Evolutionary conservation across 805 yeast genomes (phyloP), one percentile per base, ranked within the genome.

Genomic region (Lipomyces lipofer): DNA sequence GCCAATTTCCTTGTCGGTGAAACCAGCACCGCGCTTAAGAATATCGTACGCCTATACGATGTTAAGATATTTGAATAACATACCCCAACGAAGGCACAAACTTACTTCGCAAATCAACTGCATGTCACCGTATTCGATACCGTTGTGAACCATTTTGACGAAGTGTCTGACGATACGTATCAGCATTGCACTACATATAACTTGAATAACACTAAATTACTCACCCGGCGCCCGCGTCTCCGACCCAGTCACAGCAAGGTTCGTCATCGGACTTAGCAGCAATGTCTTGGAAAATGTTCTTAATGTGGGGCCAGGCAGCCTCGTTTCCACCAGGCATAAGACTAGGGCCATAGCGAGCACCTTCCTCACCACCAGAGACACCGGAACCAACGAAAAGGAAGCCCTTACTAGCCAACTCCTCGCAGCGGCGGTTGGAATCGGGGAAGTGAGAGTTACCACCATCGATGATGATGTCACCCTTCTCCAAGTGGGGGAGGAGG

Each of bases 361-460:
- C 99, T 75, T 92, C 99, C 78, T 92, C 99, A 81, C 99, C 99
- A 77, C 99, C 99, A 66, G 98, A 92, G 63, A 94, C 98, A 86
- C 99, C 99, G 60, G 97, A 91, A 70, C 99, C 99, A 63, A 92
- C 98, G 66, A 89, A 94, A 64, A 82, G 77, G 70, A 91, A 84
- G 42, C 96, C 98, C 80, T 92, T 84, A 54, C 75, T 78, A 74
- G 86, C 83, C 73, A 92, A 82, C 72, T 90, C 96, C 56, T 81
- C 92, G 80, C 76, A 89, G 77, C 99, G 88, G 79, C 98, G 90
- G 86, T 91, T 91, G 59, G 97, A 75, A 78, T 92, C 99, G 75
- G 97, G 97, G 94, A 85, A 92, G 77, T 92, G 97, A 43, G 98
- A 94, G 89, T 92, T 92, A 81, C 99, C 99, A 79, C 99, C 99